phyloP scores from a whole-genome alignment of 2,329 filamentous ascomycete species.

The Lizonia empirigonia region DNA sequence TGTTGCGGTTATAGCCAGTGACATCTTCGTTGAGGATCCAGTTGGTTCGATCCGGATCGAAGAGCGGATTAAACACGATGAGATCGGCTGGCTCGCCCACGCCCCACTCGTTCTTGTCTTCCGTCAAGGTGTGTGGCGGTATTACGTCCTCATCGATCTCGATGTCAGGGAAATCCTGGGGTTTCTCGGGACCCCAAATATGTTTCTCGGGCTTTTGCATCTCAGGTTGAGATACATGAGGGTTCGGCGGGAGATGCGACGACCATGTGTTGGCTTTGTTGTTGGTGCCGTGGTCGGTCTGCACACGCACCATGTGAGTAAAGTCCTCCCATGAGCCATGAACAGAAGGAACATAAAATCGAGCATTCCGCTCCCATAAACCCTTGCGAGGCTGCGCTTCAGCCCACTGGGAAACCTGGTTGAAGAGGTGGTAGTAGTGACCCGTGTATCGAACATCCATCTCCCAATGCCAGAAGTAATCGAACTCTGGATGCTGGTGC shows the following conservation, averaged over 20 bases:
- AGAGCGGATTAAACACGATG: constrained; percentile 78
- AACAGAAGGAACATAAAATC: constrained; percentile 75
- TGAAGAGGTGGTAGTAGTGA: constrained; percentile 82
- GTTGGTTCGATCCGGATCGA: constrained; percentile 71
- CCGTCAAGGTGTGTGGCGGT: constrained; percentile 62
- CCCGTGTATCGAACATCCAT: constrained; percentile 92
- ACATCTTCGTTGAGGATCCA: constrained; percentile 75
- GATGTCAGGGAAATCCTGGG: constrained; percentile 51
- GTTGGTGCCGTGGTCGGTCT: constrained; percentile 61
- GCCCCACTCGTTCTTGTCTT: constrained; percentile 66
- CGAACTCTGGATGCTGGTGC: constrained; percentile 84
- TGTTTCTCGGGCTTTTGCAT: constrained; percentile 51
- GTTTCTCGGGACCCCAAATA: constrained; percentile 56
- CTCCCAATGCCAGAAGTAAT: constrained; percentile 94
- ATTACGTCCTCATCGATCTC: constrained; percentile 60
- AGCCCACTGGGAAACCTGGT: constrained; percentile 70
- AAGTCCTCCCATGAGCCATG: constrained; percentile 78
- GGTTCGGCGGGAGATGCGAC: constrained; percentile 48
- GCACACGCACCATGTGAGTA: constrained; percentile 65
- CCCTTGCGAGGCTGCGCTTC: constrained; percentile 69
- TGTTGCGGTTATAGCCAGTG: constrained; percentile 67
- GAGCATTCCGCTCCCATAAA: constrained; percentile 78
- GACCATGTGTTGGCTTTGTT: constrained; percentile 53
- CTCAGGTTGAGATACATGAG: constrained; percentile 50
- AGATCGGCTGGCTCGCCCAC: constrained; percentile 75